Base-by-base conservation (phyloP, 257 asterid species). In the Thymus quinquecostatus region DNA sequence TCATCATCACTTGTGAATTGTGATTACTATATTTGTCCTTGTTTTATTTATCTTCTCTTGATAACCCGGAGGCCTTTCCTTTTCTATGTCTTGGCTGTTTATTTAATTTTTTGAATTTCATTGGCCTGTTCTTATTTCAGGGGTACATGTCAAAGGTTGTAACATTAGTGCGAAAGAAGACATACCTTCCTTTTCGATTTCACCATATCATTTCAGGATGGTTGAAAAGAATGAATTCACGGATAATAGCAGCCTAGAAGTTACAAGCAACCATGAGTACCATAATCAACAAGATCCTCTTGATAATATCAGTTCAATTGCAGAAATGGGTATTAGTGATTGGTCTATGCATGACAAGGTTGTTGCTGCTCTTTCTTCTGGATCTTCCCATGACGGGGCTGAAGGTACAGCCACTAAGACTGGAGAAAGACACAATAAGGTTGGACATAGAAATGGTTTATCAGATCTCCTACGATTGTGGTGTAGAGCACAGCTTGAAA, bases 331-430 rank as follows among this genome's bases (percentile, higher is more conserved):
- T 67, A 69, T 78, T 69, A 73, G 65, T 71, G 95, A 87, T 80
- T 91, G 90, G 97, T 87, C 91, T 72, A 63, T 75, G 77, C 95
- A 89, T 64, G 96, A 91, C 72, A 86, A 76, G 77, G 79, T 94
- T 55, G 75, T 82, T 68, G 78, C 81, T 29, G 79, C 81, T 66
- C 80, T 87, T 77, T 81, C 94, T 73, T 60, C 64, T 77, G 87
- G 80, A 77, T 76, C 92, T 74, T 74, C 68, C 68, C 67, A 53
- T 50, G 78, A 65, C 53, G 83, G 77, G 75, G 69, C 64, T 45
- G 76, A 61, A 78, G 86, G 84, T 67, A 73, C 55, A 67, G 63
- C 56, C 66, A 54, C 77, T 58, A 80, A 68, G 77, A 70, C 74
- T 62, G 85, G 82, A 66, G 71, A 86, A 77, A 62, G 66, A 74